Base-by-base conservation (phyloP, 75 land plant species). In the Cunninghamia lanceolata region DNA sequence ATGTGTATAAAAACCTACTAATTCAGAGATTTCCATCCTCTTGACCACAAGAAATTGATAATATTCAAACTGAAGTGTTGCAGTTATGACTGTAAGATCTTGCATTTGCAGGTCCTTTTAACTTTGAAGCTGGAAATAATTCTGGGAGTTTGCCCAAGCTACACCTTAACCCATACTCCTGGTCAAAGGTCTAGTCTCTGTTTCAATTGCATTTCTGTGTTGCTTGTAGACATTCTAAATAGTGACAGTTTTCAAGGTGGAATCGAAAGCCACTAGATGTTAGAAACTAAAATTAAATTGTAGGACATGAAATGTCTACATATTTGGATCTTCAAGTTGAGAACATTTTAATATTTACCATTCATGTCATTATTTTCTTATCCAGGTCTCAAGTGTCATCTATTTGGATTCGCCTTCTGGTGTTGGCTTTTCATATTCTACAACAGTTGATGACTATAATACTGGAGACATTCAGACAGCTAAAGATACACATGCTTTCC, bases 381-480 rank as follows among this genome's bases (percentile, higher is more conserved):
- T 40, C 32, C 90, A 97, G 99, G 96, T 95, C 70, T 93, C 99
- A 43, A 98, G 85, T 87, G 85, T 98, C 21, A 89, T 98, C 82
- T 98, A 96, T 89, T 83, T 98, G 82, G 99, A 98, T 86, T 98
- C 99, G 30, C 99, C 99, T 16, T 97, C 90, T 75, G 99, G 98
- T 45, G 99, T 96, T 85, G 99, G 99, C 11, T 89, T 94, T 82
- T 98, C 99, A 40, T 96, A 94, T 77, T 95, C 99, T 0, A 84
- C 87, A 38, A 91, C 90, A 35, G 47, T 28, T 10, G 46, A 87
- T 25, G 93, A 94, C 87, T 98, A 96, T 66, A 42, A 28, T 17
- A 96, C 99, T 50, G 99, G 99, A 46, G 99, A 96, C 85, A 39
- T 88, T 13, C 84, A 95, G 86, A 98, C 99, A 78, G 99, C 99